These are phyloP conservation scores for Paxillus rubicundulus DNA, from an alignment of 768 basidiomycete species.

Conservation along the genomic window DNA sequence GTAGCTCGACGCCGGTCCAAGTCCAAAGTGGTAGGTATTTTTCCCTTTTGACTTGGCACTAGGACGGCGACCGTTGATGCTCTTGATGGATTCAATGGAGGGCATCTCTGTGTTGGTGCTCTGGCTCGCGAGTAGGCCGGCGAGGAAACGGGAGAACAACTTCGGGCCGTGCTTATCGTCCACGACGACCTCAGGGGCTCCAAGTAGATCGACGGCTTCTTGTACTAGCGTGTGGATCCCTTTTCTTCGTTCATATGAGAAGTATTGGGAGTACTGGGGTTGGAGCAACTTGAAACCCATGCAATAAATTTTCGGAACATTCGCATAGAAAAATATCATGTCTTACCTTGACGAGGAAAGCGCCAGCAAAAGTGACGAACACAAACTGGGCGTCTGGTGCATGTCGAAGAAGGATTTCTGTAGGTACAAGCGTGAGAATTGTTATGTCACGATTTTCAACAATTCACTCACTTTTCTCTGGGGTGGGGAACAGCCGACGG, in stretches of 20 bases:
- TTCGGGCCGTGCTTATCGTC: conserved; percentile 82
- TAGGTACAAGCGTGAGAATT: conserved; percentile 9
- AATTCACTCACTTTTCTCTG: conserved; percentile 48
- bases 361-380: conserved; percentile 76
- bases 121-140: conserved; percentile 63
- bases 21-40: conserved; percentile 4
- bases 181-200: conserved; percentile 67
- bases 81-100: conserved; percentile 16
- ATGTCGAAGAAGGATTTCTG: conserved; percentile 60
- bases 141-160: conserved; percentile 77
- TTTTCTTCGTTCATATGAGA: conserved; percentile 54
- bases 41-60: conserved; percentile 14
- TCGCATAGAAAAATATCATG: neutral
- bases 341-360: conserved; percentile 76
- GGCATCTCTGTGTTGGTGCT: conserved; percentile 31
- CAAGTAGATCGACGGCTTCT: conserved; percentile 63
- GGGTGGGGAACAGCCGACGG: conserved; percentile 49
- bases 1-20: conserved; percentile 24
- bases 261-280: conserved; percentile 64
- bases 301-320: neutral
- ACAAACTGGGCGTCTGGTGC: conserved; percentile 80
- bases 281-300: conserved; percentile 60
- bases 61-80: conserved; percentile 18
- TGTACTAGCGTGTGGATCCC: conserved; percentile 66
- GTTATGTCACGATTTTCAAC: neutral